Percentiles rank a stretch among this genome's conserved stretches.
phyloP scores from a whole-genome alignment of 306 rosid species.

The Trichosanthes cucumerina region DNA sequence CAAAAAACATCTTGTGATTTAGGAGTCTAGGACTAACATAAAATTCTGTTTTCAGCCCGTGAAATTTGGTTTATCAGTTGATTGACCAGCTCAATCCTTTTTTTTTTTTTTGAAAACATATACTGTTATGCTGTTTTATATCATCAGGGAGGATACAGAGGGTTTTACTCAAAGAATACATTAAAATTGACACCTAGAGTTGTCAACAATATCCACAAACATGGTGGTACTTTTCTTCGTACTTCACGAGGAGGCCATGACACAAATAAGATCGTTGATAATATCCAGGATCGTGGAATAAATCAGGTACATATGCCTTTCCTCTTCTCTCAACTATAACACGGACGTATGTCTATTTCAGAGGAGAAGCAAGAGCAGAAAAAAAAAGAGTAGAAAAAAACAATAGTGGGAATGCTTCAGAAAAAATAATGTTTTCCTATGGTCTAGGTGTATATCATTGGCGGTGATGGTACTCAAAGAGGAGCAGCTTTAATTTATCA shows the following conservation, averaged over 20 bases:
- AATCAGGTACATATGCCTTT: constrained; percentile 57
- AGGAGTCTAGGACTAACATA: not conserved
- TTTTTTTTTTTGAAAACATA: not conserved
- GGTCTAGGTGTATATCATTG: constrained; percentile 74
- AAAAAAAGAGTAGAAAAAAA: not conserved
- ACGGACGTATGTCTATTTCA: not conserved
- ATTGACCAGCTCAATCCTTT: not conserved
- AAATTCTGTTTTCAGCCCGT: not conserved
- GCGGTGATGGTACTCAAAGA: constrained; percentile 94
- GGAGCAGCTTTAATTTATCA: constrained; percentile 76
- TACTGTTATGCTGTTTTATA: constrained; percentile 15
- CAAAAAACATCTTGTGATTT: not conserved
- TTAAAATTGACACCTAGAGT: constrained; percentile 63
- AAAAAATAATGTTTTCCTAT: constrained; percentile 16
- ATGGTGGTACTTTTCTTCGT: constrained; percentile 83
- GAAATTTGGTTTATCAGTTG: not conserved
- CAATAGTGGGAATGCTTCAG: not conserved
- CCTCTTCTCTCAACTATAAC: not conserved
- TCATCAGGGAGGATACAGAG: constrained; percentile 77
- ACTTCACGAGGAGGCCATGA: constrained; percentile 98
- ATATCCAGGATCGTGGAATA: constrained; percentile 79
- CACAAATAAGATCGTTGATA: constrained; percentile 89
- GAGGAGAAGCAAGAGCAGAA: not conserved
- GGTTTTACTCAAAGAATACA: constrained; percentile 86
- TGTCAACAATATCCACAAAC: constrained; percentile 74